Base-by-base conservation (phyloP, 2,329 filamentous ascomycete genomes). In the Mycogone perniciosa region DNA sequence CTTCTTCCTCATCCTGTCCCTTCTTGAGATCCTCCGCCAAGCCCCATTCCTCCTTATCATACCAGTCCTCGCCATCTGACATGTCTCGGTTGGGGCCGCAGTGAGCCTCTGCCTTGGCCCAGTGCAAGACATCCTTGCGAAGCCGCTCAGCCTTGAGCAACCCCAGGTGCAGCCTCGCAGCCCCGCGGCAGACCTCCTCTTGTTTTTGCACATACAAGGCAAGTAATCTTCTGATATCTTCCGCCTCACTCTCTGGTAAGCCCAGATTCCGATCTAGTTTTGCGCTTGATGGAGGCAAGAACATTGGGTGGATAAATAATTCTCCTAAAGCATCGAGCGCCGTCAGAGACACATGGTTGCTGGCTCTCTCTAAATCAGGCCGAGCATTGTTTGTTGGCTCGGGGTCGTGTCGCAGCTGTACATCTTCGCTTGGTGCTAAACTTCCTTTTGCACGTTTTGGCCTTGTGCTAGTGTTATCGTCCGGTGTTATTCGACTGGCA, bases 31-130 rank as follows among this genome's bases (percentile, higher is more conserved):
- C 84, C 54, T 87, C 85, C 7, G 81, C 77, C 44, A 93, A 66
- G 0, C 80, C 81, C 87, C 88, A 92, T 69, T 89, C 86, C 48
- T 89, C 85, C 62, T 80, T 81, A 67, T 95, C 89, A 63, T 90
- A 91, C 86, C 88, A 95, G 64, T 95, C 89, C 71, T 95, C 89
- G 8, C 88, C 88, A 64, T 95, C 89, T 46, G 86, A 90, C 84
- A 93, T 84, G 65, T 91, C 87, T 45, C 83, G 67, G 63, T 83
- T 81, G 13, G 72, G 64, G 2, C 82, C 81, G 47, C 74, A 76
- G 61, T 92, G 88, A 26, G 79, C 87, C 69, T 92, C 88, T 1
- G 88, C 85, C 64, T 89, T 89, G 57, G 84, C 79, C 84, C 86
- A 90, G 58, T 81, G 79, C 63, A 85, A 77, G 3, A 93, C 86